phyloP scores from a whole-genome alignment of 2,329 filamentous ascomycete genomes.

The Fusarium praegraminearum region DNA sequence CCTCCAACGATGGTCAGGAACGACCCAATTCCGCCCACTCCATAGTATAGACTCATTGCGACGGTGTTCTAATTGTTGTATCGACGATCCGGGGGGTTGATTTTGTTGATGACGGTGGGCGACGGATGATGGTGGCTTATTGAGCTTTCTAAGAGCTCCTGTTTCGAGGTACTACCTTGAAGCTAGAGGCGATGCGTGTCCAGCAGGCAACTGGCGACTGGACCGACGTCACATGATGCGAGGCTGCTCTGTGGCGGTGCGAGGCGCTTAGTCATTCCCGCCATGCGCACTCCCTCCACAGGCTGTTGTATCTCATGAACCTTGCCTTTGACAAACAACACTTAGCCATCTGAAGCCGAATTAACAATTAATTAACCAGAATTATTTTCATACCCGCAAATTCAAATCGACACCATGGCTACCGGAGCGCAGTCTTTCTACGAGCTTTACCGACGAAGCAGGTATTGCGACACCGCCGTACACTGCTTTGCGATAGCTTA shows the following conservation, averaged over 20 bases:
- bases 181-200: constrained; percentile 46
- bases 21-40: constrained; percentile 74
- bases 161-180: constrained; percentile 46
- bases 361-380: not conserved
- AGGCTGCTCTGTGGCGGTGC: constrained; percentile 37
- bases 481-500: constrained; percentile 48
- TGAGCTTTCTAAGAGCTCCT: constrained; percentile 49
- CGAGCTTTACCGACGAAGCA: constrained; percentile 98
- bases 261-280: constrained; percentile 45
- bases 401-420: constrained; percentile 55
- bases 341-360: constrained; percentile 11
- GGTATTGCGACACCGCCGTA: constrained; percentile 69
- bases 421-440: constrained; percentile 74
- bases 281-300: constrained; percentile 19
- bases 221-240: constrained; percentile 54
- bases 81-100: constrained; percentile 39
- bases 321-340: constrained; percentile 31
- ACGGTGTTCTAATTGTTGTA: constrained; percentile 43
- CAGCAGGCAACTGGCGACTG: constrained; percentile 41
- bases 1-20: constrained; percentile 79
- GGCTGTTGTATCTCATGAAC: constrained; percentile 29
- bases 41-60: constrained; percentile 79
- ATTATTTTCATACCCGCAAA: not conserved
- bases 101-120: constrained; percentile 36
- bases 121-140: constrained; percentile 38